phyloP scores from a whole-genome alignment of 108 stramenopile genomes.

The Conticribra weissflogii region DNA sequence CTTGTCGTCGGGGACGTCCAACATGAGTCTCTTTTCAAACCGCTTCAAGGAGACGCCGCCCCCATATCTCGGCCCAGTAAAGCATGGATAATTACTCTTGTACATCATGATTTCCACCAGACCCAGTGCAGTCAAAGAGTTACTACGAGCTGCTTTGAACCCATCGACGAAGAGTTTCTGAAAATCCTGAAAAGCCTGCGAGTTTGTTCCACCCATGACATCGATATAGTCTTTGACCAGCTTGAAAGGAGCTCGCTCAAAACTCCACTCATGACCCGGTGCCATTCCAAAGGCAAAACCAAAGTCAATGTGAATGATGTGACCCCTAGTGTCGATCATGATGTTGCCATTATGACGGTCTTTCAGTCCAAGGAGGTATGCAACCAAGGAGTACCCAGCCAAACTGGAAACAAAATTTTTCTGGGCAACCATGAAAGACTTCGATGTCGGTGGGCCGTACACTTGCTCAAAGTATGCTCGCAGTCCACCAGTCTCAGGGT shows the following conservation, averaged over 20 bases:
- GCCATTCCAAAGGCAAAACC: slow-evolving; percentile 99
- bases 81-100: slow-evolving; percentile 94
- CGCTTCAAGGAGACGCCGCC: slow-evolving; percentile 72
- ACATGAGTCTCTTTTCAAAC: slow-evolving; percentile 85
- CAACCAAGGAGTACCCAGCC: slow-evolving; percentile 91
- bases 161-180: slow-evolving; percentile 81
- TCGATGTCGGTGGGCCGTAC: slow-evolving; percentile 79
- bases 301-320: slow-evolving; percentile 98
- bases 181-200: slow-evolving; percentile 82
- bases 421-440: slow-evolving; percentile 90
- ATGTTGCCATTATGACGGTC: slow-evolving; percentile 99
- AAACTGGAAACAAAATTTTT: slow-evolving; percentile 86
- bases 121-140: slow-evolving; percentile 84
- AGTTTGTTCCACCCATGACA: slow-evolving; percentile 88
- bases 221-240: slow-evolving; percentile 95
- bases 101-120: slow-evolving; percentile 99
- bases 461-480: slow-evolving; percentile 88
- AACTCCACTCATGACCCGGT: slow-evolving; percentile 93
- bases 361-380: slow-evolving; percentile 95
- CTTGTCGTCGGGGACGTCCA: slow-evolving; percentile 70
- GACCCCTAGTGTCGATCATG: slow-evolving; percentile 96
- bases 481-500: slow-evolving; percentile 83
- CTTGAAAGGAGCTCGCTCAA: slow-evolving; percentile 99
- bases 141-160: slow-evolving; percentile 76
- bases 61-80: slow-evolving; percentile 81